These are phyloP conservation scores for Suillus spraguei DNA, from an alignment of 768 basidiomycete species.

Conservation along the genomic window DNA sequence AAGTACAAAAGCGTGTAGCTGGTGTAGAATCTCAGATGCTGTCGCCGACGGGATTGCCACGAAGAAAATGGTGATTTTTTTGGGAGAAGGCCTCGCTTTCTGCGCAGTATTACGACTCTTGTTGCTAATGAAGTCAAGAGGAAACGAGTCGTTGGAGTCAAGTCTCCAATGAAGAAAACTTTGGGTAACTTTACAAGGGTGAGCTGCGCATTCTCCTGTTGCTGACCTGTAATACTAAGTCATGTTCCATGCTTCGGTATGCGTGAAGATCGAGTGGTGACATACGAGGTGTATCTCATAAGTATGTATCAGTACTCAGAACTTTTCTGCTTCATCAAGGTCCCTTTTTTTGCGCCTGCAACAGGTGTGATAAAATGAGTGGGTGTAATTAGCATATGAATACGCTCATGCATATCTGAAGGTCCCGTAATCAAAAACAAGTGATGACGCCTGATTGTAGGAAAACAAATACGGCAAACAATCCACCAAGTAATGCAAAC, in stretches of 20 bases:
- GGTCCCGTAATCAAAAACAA: slow-evolving; percentile 5
- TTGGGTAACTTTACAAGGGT: slow-evolving; percentile 82
- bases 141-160: slow-evolving; percentile 78
- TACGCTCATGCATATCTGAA: background rate
- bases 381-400: background rate
- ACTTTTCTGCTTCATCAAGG: too few species aligned
- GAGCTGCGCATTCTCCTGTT: slow-evolving; percentile 33
- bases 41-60: slow-evolving; percentile 30
- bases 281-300: too few species aligned
- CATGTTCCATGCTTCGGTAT: too few species aligned
- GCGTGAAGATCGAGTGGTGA: too few species aligned
- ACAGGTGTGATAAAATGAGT: too few species aligned
- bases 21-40: slow-evolving; percentile 20
- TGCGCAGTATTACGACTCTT: slow-evolving; percentile 58
- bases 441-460: slow-evolving; percentile 6
- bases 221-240: background rate
- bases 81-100: slow-evolving; percentile 18
- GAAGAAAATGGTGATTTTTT: slow-evolving; percentile 42
- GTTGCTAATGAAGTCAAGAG: slow-evolving; percentile 83
- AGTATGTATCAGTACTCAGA: too few species aligned
- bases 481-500: slow-evolving; percentile 4
- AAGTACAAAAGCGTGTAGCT: slow-evolving; percentile 66
- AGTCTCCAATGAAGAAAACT: slow-evolving; percentile 42
- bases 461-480: slow-evolving; percentile 6
- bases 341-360: too few species aligned